Evolutionary conservation across 495 filamentous ascomycete species (phyloP), one percentile per base, ranked within the genome.

Genomic region (Penicillium odoratum): DNA sequence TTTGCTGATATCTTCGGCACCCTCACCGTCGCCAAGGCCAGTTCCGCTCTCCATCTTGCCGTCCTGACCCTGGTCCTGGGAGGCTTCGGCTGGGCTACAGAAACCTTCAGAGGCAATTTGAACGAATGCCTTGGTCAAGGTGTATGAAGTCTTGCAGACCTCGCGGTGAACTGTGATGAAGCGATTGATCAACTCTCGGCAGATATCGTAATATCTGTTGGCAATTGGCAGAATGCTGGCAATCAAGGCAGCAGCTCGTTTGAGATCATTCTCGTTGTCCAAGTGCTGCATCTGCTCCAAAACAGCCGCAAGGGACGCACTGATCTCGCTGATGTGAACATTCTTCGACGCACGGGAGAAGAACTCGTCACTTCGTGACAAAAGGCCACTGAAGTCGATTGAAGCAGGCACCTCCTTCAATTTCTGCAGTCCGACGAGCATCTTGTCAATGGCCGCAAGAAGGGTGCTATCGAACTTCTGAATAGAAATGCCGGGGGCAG

Each of bases 1-100:
- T 63, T 98, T 97, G 73, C 92, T 97, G 54, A 99, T 97, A 74
- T 99, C 93, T 66, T 98, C 91, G 2, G 87, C 91, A 26, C 92
- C 95, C 65, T 97, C 89, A 11, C 93, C 93, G 55, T 97, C 93
- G 30, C 94, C 95, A n/a, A 99, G 83, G 26, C 95, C 95, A 5
- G 93, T 98, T n/a, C 95, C 95, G 49, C 81, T 83, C 69, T 99
- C 93, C 42, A 96, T 77, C 61, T 93, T 85, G 6, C 91, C 89
- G 16, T 83, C 78, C 59, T 88, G 82, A 36, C 84, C 81, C 26
- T 82, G 78, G 48, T 87, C 84, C 38, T 84, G 83, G 16, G 86
- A 88, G 50, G 88, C 84, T 62, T 97, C 91, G 15, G 83, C 75
- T 3, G 95, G 95, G 29, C 83, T 88, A 69, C 95, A 99, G 77